Evolutionary conservation across 169 alveolate genomes (phyloP), one percentile per base, ranked within the genome.

Genomic region (Cyclospora cayetanensis): DNA sequence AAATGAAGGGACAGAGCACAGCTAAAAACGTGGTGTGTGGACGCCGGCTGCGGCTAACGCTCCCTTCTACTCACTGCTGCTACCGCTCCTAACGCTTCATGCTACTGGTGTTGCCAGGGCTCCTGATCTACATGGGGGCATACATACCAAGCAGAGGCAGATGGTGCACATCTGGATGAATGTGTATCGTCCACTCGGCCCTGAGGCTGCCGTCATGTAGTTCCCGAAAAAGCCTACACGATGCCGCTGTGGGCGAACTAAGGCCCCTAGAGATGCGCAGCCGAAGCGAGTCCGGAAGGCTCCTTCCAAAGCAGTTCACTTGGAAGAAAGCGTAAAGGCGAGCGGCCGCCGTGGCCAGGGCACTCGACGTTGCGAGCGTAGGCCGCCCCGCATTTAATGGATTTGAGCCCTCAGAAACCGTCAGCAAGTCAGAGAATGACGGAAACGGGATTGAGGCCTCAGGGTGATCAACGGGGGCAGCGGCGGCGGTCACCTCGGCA

Each of bases 211-310:
- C 84, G 41, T 41, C 60, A 3, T 31, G 52, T 4, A 27, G 3
- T 27, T 72, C 63, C n/a, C 84, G 43, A 3, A 1, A 39, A 1
- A 72, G 20, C 2, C 29, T 35, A 12, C 27, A 39, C 1, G 84
- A 72, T 9, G 84, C 20, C 15, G 84, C 43, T 1, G 84, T 41
- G 11, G 84, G 84, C 63, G 63, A 0, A 29, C n/a, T 72, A 20
- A 72, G 84, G 65, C 84, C 84, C 29, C 84, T 37, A 20, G 84
- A 72, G 43, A 72, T 72, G 5, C 84, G 60, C 65, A 72, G 84
- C 27, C 35, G 31, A 2, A 72, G 50, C 1, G 34, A 20, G 3
- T 5, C 31, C 25, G 84, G 84, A 2, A 72, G 84, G 29, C 82
- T n/a, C 84, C 39, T 37, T 20, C 37, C 63, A 39, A 72, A 72